These are phyloP conservation scores for Beta vulgaris DNA, from an alignment of 148 eudicot species.

Conservation along the genomic window DNA sequence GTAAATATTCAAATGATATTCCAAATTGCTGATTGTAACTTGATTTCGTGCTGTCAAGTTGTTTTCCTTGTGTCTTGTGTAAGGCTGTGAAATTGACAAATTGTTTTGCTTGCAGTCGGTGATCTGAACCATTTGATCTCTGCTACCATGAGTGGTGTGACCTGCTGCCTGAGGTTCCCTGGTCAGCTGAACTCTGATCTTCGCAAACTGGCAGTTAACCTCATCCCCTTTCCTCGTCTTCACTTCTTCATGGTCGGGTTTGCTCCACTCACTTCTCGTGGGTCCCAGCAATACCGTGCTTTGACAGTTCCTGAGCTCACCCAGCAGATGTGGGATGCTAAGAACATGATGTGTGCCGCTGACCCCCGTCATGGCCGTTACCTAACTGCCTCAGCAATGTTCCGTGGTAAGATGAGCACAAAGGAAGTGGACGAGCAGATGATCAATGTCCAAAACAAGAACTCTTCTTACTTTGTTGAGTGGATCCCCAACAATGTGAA, in stretches of 20 bases:
- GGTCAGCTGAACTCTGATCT: conserved; percentile 55
- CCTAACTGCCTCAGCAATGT: conserved; percentile 59
- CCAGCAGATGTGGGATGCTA: conserved; percentile 59
- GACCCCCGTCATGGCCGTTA: conserved; percentile 58
- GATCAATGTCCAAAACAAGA: conserved; percentile 52
- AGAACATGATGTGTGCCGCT: conserved; percentile 64
- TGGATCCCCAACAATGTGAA: conserved; percentile 55
- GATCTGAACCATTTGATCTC: conserved; percentile 45
- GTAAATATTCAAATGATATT: no score
- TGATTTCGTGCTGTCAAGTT: neutral
- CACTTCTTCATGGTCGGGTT: conserved; percentile 56
- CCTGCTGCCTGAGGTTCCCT: conserved; percentile 46
- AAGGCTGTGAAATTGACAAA: no score
- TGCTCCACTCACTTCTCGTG: conserved; percentile 48
- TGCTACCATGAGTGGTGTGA: conserved; percentile 51
- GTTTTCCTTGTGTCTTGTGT: neutral
- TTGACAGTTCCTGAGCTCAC: conserved; percentile 54
- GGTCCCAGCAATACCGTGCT: conserved; percentile 46
- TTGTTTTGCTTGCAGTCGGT: conserved; percentile 31
- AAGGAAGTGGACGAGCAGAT: conserved; percentile 55
- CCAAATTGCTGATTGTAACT: no score
- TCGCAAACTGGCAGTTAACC: conserved; percentile 46
- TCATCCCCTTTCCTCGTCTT: conserved; percentile 47
- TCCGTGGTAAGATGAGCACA: conserved; percentile 55
- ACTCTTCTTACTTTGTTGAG: conserved; percentile 51